These are phyloP conservation scores for Yamadazyma friedrichii DNA, from an alignment of 1,139 yeast species.

Conservation along the genomic window DNA sequence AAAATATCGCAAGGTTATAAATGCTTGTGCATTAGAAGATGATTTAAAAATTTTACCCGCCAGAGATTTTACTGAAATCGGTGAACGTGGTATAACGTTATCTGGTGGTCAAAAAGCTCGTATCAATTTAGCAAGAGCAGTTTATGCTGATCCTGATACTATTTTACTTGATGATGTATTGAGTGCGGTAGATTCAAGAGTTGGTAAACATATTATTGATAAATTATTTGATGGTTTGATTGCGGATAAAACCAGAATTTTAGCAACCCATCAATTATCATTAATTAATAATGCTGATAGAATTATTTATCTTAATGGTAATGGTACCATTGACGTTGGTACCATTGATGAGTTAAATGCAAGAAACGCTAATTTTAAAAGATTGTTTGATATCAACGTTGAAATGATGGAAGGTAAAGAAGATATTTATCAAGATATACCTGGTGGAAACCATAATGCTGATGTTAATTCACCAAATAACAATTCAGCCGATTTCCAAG, in stretches of 20 bases:
- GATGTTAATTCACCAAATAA: neutral
- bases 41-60: constrained; percentile 35
- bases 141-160: constrained; percentile 32
- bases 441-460: neutral
- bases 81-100: constrained; percentile 43
- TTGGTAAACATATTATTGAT: constrained; percentile 37
- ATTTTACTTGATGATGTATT: constrained; percentile 42
- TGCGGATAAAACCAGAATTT: constrained; percentile 28
- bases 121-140: constrained; percentile 43
- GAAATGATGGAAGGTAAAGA: constrained; percentile 24
- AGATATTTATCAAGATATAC: constrained; percentile 15
- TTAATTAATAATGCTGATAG: constrained; percentile 33
- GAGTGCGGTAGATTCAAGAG: constrained; percentile 42
- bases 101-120: constrained; percentile 47
- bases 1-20: constrained; percentile 27
- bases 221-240: constrained; percentile 33
- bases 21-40: constrained; percentile 42
- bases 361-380: constrained; percentile 25
- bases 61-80: constrained; percentile 40
- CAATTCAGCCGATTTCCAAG: constrained; percentile 1
- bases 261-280: constrained; percentile 41
- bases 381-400: constrained; percentile 26
- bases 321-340: constrained; percentile 36
- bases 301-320: constrained; percentile 32
- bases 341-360: constrained; percentile 25